A percentile compares a stretch with the other conserved stretches of the same genome.
These are phyloP conservation scores for Phallus indusiatus DNA, from an alignment of 768 basidiomycete genomes.

Conservation along the genomic window DNA sequence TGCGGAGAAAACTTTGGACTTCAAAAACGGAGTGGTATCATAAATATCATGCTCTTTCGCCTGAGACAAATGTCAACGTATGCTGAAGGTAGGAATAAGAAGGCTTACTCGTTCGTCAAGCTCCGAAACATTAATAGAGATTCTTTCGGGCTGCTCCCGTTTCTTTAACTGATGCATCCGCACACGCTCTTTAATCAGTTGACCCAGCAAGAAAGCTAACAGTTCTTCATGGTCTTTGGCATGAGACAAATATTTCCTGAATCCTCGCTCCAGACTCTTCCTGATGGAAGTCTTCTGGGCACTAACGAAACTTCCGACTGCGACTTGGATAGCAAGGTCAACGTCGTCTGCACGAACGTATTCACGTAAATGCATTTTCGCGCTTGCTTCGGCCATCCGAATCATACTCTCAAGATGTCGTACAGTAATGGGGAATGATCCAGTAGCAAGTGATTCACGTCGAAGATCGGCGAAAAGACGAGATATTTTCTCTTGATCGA, in stretches of 20 bases:
- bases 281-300: constrained; percentile 99
- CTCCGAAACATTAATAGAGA: constrained; percentile 69
- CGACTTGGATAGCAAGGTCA: constrained; percentile 93
- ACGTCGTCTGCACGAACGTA: constrained; percentile 95
- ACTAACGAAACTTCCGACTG: constrained; percentile 88
- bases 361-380: constrained; percentile 96
- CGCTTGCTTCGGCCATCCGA: constrained; percentile 96
- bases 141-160: constrained; percentile 66
- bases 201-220: constrained; percentile 87
- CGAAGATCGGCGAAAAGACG: constrained; percentile 92
- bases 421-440: constrained; percentile 98
- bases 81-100: constrained; percentile 11
- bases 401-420: constrained; percentile 99
- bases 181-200: constrained; percentile 87
- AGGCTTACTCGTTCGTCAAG: constrained; percentile 73
- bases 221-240: constrained; percentile 95
- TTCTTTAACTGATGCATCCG: constrained; percentile 72
- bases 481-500: constrained; percentile 93
- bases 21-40: constrained; percentile 78
- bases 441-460: constrained; percentile 92
- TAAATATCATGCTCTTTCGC: constrained; percentile 97
- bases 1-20: constrained; percentile 70
- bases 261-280: constrained; percentile 91
- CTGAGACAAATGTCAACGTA: constrained; percentile 29
- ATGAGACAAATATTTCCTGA: constrained; percentile 95